These are phyloP conservation scores for Lachancea dasiensis DNA, from an alignment of 805 yeast species.

Conservation along the genomic window DNA sequence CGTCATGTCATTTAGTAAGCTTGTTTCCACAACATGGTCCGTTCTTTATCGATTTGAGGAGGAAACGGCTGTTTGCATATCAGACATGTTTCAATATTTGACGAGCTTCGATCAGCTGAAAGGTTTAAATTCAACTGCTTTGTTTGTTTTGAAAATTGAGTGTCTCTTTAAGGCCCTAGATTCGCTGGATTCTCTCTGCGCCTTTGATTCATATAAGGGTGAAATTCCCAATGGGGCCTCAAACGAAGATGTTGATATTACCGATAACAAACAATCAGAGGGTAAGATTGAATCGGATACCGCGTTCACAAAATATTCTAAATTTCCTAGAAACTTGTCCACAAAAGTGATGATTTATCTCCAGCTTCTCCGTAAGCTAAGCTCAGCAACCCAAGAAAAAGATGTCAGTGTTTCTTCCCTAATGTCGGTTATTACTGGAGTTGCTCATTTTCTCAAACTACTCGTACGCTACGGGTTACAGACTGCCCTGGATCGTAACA, in stretches of 20 bases:
- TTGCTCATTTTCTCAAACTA: slow-evolving; percentile 88
- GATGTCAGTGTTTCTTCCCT: slow-evolving; percentile 48
- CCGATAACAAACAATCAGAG: slow-evolving; percentile 9
- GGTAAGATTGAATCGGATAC: not conserved
- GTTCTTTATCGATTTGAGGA: slow-evolving; percentile 86
- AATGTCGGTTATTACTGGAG: slow-evolving; percentile 76
- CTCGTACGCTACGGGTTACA: slow-evolving; percentile 75
- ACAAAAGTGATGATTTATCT: slow-evolving; percentile 87
- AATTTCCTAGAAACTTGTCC: slow-evolving; percentile 70
- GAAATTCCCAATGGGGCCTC: not conserved
- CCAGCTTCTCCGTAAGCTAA: slow-evolving; percentile 66
- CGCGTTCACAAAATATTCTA: slow-evolving; percentile 34
- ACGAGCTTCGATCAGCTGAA: slow-evolving; percentile 62
- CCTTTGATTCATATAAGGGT: not conserved
- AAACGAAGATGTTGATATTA: not conserved
- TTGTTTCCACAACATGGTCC: slow-evolving; percentile 68
- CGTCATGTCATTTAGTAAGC: slow-evolving; percentile 61
- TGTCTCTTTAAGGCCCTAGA: slow-evolving; percentile 75
- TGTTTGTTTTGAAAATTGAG: slow-evolving; percentile 66
- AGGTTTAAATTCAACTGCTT: slow-evolving; percentile 67
- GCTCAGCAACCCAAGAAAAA: slow-evolving; percentile 29
- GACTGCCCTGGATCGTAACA: slow-evolving; percentile 66
- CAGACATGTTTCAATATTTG: slow-evolving; percentile 84
- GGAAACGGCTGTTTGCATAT: slow-evolving; percentile 78
- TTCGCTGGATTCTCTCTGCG: slow-evolving; percentile 29